Evolutionary conservation across 805 yeast genomes (phyloP).

Genomic region (Barnettozyma wickerhamii): DNA sequence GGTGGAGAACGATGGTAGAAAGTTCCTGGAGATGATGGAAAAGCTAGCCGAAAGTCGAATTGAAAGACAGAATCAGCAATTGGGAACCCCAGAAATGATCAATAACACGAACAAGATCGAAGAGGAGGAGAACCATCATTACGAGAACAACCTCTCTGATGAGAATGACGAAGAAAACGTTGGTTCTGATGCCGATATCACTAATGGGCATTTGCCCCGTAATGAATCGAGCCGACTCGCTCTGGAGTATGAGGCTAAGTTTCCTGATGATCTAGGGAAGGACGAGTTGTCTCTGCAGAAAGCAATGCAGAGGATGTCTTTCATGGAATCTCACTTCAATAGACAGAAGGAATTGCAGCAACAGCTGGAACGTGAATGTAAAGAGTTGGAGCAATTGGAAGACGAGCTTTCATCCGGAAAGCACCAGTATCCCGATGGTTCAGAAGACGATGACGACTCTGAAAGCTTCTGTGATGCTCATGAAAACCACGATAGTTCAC

Average conservation of each 20-base stretch:
- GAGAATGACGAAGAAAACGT: conserved; percentile 15
- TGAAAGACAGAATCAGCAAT: conserved; percentile 23
- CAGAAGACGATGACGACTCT: background rate
- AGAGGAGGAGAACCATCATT: conserved; percentile 26
- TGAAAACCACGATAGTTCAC: background rate
- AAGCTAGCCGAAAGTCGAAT: conserved; percentile 54
- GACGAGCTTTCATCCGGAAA: conserved; percentile 5
- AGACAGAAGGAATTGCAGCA: conserved; percentile 3
- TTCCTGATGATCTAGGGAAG: too few relatives aligned
- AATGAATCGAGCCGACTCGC: too few relatives aligned
- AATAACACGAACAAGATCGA: conserved; percentile 25
- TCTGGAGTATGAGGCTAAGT: too few relatives aligned
- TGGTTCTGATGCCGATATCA: conserved; percentile 15
- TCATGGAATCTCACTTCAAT: conserved; percentile 3
- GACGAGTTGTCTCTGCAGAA: background rate
- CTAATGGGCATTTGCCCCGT: too few relatives aligned
- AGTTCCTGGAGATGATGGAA: conserved; percentile 78
- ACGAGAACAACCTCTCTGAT: conserved; percentile 21
- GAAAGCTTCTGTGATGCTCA: background rate
- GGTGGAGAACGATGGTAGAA: conserved; percentile 70
- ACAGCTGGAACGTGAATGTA: conserved; percentile 6
- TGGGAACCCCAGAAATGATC: conserved; percentile 13
- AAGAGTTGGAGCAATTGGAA: conserved; percentile 6
- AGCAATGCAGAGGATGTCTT: background rate
- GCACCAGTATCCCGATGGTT: conserved; percentile 1